Evolutionary conservation across 768 basidiomycete genomes (phyloP), one percentile per base, ranked within the genome.

Genomic region (Naematelia encephala): DNA sequence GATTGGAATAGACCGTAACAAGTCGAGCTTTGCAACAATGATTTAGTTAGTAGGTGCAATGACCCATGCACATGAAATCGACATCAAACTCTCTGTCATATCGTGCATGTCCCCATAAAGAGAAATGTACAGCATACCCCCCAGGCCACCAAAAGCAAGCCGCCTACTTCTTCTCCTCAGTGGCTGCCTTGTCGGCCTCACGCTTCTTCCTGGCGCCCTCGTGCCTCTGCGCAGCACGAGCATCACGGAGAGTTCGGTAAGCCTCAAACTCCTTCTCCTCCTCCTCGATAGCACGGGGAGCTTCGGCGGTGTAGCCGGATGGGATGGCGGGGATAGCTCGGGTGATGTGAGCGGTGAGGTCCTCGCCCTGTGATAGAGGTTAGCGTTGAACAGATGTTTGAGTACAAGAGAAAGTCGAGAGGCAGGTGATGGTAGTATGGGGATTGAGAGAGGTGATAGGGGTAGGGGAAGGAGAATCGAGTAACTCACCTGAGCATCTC

Each of bases 211-310:
- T 89, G 68, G 80, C 81, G 79, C 96, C 96, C 66, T 87, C 91
- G 81, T 88, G 84, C 76, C 92, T 84, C 64, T 86, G 82, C 75
- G 85, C 82, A 67, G 91, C 87, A 67, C 92, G 88, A 68, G 86
- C 86, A 57, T 82, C 79, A 72, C 94, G 91, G 72, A 97, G 89
- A 66, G 91, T 84, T 78, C 82, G 83, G 86, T 84, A 97, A 5
- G 96, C 94, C 68, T 89, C 75, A 81, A 91, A 88, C 63, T 86
- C 84, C 76, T 87, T 89, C 80, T 99, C 96, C 71, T 89, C 89
- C 49, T 82, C 80, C 62, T 91, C 90, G 77, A 98, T 96, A 81
- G 89, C 87, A 78, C 96, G 90, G 70, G 96, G 96, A 27, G 83
- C 80, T 80, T 99, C 96, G 67, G 83, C 84, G 48, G 81, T 79